Evolutionary conservation across 192 early-diverging fungal genomes (phyloP).

Genomic region (Backusella morwellensis): DNA sequence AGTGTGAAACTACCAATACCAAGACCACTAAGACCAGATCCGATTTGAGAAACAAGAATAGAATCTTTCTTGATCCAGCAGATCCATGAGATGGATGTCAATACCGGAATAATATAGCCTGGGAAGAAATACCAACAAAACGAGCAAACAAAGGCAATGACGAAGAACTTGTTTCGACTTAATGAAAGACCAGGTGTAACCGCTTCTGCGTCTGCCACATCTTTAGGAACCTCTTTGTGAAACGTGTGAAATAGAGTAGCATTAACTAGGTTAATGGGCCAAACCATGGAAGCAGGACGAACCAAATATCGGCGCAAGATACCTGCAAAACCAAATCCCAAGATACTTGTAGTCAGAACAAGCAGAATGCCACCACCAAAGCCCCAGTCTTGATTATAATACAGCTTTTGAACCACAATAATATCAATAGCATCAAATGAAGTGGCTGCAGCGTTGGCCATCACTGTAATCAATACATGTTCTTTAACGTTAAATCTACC

Average conservation of each 20-base stretch:
- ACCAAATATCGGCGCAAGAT: conserved; percentile 40
- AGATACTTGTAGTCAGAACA: conserved; percentile 61
- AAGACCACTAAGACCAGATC: conserved; percentile 59
- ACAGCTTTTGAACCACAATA: conserved; percentile 65
- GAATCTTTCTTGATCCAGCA: conserved; percentile 59
- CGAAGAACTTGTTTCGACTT: conserved; percentile 45
- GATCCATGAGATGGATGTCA: conserved; percentile 62
- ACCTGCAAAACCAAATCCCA: conserved; percentile 49
- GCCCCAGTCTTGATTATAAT: conserved; percentile 68
- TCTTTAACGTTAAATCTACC: conserved; percentile 91
- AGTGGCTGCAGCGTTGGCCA: conserved; percentile 67
- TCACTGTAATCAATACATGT: conserved; percentile 79
- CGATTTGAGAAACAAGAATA: conserved; percentile 46
- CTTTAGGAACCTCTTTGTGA: conserved; percentile 33
- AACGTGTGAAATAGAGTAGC: conserved; percentile 49
- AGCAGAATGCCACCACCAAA: conserved; percentile 61
- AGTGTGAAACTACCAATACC: conserved; percentile 70
- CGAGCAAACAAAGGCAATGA: conserved; percentile 36
- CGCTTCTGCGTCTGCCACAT: conserved; percentile 25
- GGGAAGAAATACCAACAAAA: conserved; percentile 64
- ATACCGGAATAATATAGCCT: conserved; percentile 63
- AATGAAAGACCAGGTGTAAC: conserved; percentile 19
- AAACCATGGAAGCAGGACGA: conserved; percentile 45
- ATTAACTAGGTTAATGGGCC: conserved; percentile 52
- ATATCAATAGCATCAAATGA: conserved; percentile 77